Percentiles rank a stretch among this genome's conserved stretches.
phyloP scores from a whole-genome alignment of 345 rosid genomes.

The Salix exigua region DNA sequence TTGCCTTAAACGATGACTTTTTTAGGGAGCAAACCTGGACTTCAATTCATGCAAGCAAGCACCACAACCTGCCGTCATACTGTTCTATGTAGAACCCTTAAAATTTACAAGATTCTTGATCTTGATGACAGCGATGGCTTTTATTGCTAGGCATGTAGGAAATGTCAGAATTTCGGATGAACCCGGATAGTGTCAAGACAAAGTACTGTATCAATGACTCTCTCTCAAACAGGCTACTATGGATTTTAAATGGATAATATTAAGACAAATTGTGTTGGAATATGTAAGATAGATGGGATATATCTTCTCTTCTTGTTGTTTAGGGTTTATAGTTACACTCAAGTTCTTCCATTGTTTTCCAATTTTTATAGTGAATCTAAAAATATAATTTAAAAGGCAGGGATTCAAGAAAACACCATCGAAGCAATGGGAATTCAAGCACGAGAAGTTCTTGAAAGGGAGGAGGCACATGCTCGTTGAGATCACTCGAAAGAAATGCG shows the following conservation, averaged over 20 bases:
- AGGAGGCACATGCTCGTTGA: conserved; percentile 42
- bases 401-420: conserved; percentile 64
- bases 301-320: no score
- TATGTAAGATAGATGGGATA: no score
- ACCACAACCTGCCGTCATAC: not conserved
- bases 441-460: conserved; percentile 50
- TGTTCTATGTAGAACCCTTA: not conserved
- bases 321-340: not conserved
- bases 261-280: no score
- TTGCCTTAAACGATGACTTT: not conserved
- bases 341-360: not conserved
- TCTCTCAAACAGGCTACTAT: no score
- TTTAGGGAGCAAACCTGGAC: not conserved
- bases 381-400: conserved; percentile 21
- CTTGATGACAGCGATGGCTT: no score
- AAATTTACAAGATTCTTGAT: no score
- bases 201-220: no score
- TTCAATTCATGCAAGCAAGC: not conserved
- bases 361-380: not conserved
- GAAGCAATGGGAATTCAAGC: conserved; percentile 57
- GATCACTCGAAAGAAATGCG: conserved; percentile 47
- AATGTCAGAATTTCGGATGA: no score
- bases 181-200: no score
- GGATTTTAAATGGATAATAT: no score
- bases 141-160: no score